Evolutionary conservation across 2,329 filamentous ascomycete species (phyloP).

Genomic region (Talaromyces sp.): DNA sequence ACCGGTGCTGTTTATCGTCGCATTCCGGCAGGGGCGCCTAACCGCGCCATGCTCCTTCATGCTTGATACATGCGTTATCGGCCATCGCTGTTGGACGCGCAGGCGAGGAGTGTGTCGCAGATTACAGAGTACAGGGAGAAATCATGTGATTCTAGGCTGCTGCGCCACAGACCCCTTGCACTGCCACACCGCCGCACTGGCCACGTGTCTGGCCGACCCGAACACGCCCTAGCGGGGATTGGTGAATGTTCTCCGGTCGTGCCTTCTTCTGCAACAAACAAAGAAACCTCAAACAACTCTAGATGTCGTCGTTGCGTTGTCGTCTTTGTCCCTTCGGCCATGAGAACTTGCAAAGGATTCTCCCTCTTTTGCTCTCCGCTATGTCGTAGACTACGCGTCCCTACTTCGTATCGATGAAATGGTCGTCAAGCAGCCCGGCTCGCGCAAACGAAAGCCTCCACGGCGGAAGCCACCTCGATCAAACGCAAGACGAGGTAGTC

Average conservation of each 20-base stretch:
- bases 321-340: neutral
- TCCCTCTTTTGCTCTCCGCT: neutral
- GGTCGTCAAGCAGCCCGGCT: neutral
- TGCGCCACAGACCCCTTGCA: neutral
- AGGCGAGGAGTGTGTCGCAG: neutral
- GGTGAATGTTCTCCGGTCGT: neutral
- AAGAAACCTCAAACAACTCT: neutral
- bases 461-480: neutral
- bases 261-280: neutral
- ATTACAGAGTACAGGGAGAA: neutral
- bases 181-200: neutral
- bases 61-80: too few species aligned
- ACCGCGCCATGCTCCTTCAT: neutral
- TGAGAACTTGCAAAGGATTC: neutral
- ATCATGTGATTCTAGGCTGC: neutral
- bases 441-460: neutral
- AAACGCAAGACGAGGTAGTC: neutral
- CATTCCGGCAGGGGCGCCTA: neutral
- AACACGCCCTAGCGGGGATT: neutral
- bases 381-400: neutral
- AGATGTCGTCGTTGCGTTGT: neutral
- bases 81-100: too few species aligned
- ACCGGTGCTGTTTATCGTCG: neutral
- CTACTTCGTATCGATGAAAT: neutral
- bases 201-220: neutral